These are phyloP conservation scores for Mimosa bimucronata DNA, from an alignment of 306 rosid species.

Conservation along the genomic window DNA sequence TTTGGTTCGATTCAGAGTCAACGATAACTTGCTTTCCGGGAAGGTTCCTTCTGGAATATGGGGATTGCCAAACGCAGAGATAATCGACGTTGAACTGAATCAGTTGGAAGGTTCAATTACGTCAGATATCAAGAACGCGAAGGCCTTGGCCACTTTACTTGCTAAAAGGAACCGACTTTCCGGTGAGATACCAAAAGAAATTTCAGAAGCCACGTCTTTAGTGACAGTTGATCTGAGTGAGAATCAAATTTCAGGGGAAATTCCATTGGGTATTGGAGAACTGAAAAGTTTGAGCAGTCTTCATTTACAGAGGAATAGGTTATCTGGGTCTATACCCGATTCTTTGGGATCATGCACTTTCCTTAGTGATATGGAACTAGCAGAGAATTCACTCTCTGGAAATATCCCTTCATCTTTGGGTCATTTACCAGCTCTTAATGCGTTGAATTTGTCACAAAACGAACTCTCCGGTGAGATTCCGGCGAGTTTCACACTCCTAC, in stretches of 20 bases:
- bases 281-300: slow-evolving; percentile 57
- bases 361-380: slow-evolving; percentile 59
- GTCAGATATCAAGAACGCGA: slow-evolving; percentile 61
- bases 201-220: slow-evolving; percentile 58
- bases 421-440: slow-evolving; percentile 57
- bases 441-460: slow-evolving; percentile 67
- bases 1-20: slow-evolving; percentile 66
- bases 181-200: slow-evolving; percentile 67
- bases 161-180: slow-evolving; percentile 55
- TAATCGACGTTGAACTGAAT: slow-evolving; percentile 71
- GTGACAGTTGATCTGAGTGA: slow-evolving; percentile 54
- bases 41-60: slow-evolving; percentile 66
- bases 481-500: slow-evolving; percentile 50
- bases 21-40: slow-evolving; percentile 74
- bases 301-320: slow-evolving; percentile 58
- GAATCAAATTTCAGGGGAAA: slow-evolving; percentile 60
- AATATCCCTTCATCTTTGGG: slow-evolving; percentile 75
- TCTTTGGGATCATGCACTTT: slow-evolving; percentile 59
- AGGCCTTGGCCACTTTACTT: slow-evolving; percentile 45
- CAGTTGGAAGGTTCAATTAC: slow-evolving; percentile 63
- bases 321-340: slow-evolving; percentile 68
- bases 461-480: slow-evolving; percentile 79
- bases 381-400: slow-evolving; percentile 57
- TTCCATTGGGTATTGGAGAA: slow-evolving; percentile 63
- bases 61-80: slow-evolving; percentile 66